Base-by-base conservation (phyloP, 768 basidiomycete species). In the Mycena galopus region DNA sequence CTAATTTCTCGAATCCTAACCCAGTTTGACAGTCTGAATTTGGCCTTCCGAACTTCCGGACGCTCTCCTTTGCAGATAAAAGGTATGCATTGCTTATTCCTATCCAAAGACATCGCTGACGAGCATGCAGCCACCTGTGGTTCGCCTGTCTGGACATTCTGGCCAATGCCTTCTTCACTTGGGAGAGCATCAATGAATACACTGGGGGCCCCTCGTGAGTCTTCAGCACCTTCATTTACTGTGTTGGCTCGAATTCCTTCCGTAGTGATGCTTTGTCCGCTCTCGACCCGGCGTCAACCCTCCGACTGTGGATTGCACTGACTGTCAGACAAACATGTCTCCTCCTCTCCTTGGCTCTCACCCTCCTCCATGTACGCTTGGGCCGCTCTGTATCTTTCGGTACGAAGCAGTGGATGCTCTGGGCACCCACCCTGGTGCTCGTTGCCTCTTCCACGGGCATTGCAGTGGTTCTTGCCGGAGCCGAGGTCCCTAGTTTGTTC, bases 31-130 rank as follows among this genome's bases (percentile, higher is more conserved):
- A 94, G 93, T 88, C 92, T 76, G 92, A 93, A 83, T 94, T 93
- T 79, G 91, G 92, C 73, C 86, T 92, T 69, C 92, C 92, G 72
- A 90, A 90, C 78, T 92, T 90, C 80, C 86, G 86, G 75, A 88
- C 88, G 17, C 86, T 94, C 71, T 91, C 93, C 47, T 82, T 88
- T 42, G 89, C 90, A 63, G 90, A 93, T 80, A 92, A 93, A 82
- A 87, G 87, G 78, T 79, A 67, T n/a, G n/a, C 29, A 64, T 63
- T 39, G 7, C 19, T 65, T n/a, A 2, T 55, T 25, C 11, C 25
- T 11, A 19, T 21, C 6, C 9, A 32, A 17, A 7, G 16, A 35
- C 11, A 35, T 23, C 0, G 16, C 63, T 65, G 35, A 68, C 37
- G n/a, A 64, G n/a, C 4, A 21, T 50, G 16, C 30, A 79, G 84